Conservation (phyloP, 192 early-diverging fungal genomes). For the Coemansia sp. region DNA sequence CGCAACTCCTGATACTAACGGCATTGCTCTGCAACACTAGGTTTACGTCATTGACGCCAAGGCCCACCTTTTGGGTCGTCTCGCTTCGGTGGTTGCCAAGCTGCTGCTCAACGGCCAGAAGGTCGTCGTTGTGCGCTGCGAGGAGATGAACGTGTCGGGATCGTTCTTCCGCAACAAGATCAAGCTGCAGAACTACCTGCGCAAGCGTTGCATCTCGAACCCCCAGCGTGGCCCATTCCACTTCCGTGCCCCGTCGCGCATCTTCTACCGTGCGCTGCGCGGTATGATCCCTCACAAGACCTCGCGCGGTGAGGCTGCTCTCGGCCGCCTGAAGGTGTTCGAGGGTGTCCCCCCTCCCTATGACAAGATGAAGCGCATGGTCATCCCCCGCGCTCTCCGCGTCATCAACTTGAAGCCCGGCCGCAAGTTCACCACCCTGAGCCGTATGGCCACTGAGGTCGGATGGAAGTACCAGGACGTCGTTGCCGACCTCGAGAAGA, state of each 20-base stretch:
- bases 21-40: conserved; percentile 45
- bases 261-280: conserved; percentile 95
- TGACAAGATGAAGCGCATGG: conserved; percentile 95
- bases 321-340: conserved; percentile 98
- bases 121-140: conserved; percentile 96
- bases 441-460: conserved; percentile 91
- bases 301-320: conserved; percentile 92
- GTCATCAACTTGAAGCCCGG: conserved; percentile 95
- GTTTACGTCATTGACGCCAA: conserved; percentile 99
- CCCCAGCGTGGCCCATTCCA: conserved; percentile 96
- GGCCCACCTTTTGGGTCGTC: conserved; percentile 96
- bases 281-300: conserved; percentile 99
- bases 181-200: conserved; percentile 93
- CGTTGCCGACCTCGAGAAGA: conserved; percentile 94
- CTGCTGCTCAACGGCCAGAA: conserved; percentile 96
- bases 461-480: conserved; percentile 99
- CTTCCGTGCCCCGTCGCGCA: conserved; percentile 95
- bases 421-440: conserved; percentile 96
- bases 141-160: conserved; percentile 98
- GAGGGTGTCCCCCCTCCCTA: conserved; percentile 98
- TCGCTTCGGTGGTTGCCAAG: conserved; percentile 97
- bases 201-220: conserved; percentile 98
- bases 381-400: conserved; percentile 94
- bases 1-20: background rate
- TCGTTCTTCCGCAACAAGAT: conserved; percentile 99